These are phyloP conservation scores for Mortierella hygrophila DNA, from an alignment of 192 early-diverging fungal genomes.

Conservation along the genomic window DNA sequence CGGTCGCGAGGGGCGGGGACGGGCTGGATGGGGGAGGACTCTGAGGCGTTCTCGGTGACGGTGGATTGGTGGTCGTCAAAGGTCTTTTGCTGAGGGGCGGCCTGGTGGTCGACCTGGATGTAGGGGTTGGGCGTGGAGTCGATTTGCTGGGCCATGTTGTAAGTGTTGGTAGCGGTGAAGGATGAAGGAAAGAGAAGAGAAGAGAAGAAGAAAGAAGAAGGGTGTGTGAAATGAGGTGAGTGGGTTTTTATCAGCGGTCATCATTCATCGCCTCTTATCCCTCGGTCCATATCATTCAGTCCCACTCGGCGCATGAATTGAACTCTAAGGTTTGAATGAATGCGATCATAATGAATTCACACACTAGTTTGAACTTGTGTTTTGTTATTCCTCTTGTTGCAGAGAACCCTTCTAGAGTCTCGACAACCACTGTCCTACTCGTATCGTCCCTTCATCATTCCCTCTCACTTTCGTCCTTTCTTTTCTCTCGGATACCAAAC, in stretches of 20 bases:
- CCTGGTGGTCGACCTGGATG: constrained; percentile 23
- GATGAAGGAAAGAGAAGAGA: background rate
- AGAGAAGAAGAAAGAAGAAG: constrained; percentile 9
- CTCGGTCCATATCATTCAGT: background rate
- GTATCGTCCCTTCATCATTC: too few species aligned
- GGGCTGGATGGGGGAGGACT: background rate
- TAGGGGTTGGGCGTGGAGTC: constrained; percentile 17
- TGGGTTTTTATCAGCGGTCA: background rate
- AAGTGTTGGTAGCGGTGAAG: background rate
- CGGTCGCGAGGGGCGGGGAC: constrained; percentile 42
- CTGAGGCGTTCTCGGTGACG: constrained; percentile 38
- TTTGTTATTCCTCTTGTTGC: too few species aligned
- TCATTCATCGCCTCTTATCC: background rate
- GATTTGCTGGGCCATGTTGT: constrained; percentile 38
- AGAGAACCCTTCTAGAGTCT: too few species aligned
- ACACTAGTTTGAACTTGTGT: too few species aligned
- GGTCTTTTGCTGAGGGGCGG: constrained; percentile 6
- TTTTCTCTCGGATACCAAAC: background rate
- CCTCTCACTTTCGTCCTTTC: background rate
- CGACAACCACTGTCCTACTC: too few species aligned
- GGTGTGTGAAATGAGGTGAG: background rate
- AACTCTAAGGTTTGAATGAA: background rate
- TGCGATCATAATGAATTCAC: background rate
- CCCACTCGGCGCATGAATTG: background rate
- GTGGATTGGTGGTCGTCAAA: constrained; percentile 33